Base-by-base conservation (phyloP, 805 yeast genomes). In the Scheffersomyces coipomensis region DNA sequence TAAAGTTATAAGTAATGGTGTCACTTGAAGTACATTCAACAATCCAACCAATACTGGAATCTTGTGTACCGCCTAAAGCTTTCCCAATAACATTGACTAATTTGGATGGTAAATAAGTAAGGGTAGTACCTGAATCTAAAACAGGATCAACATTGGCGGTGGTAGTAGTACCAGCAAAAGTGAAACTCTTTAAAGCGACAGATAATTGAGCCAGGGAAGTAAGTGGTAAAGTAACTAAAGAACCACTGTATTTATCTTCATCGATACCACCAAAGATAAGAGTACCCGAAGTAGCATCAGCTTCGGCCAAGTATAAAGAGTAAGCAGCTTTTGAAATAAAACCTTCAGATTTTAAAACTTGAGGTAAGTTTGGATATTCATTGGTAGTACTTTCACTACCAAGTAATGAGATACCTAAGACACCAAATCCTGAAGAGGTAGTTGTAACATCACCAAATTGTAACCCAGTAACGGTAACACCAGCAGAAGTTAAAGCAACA, bases 31-130 rank as follows among this genome's bases (percentile, higher is more conserved):
- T 37, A 52, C 86, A 81, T 3, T 51, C 51, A 44, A 72, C 47
- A 10, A 64, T 33, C 48, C 78, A 82, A 37, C 76, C 78, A 4
- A 60, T 49, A 3, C 49, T 36, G 2, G 52, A 26, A n/a, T 70
- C 57, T 22, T 33, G 42, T 16, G 39, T 15, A 25, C 46, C 48
- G 19, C 44, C 44, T 11, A 44, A 24, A 6, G 36, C 35, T 19
- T 26, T 15, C 24, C 39, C 46, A 24, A 47, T 34, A 6, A 19
- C 10, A 7, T 16, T 18, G 13, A 66, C 51, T 29, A 64, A 40
- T 2, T 44, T 26, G 2, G 48, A 22, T 35, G 79, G 79, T 24
- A 75, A 47, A 49, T 73, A 74, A 22, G 58, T 41, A 30, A 52
- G 47, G 3, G 64, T 58, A 16, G 60, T 40, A 9, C 64, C 64